Evolutionary conservation across 805 yeast species (phyloP).

Genomic region (Candida khao-thaluensis): DNA sequence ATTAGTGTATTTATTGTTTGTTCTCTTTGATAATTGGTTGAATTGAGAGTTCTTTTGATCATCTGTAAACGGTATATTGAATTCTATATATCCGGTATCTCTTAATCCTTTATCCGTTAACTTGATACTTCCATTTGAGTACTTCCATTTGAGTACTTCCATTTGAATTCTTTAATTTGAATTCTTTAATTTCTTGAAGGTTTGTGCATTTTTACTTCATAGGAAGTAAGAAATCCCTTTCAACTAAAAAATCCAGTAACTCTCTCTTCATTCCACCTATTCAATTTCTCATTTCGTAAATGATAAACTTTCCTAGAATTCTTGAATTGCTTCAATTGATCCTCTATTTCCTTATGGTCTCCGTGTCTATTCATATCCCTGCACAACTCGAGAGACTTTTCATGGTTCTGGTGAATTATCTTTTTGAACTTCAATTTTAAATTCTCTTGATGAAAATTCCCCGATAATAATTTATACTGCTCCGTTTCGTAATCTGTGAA

Average conservation of each 20-base stretch:
- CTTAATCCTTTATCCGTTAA: too few relatives aligned
- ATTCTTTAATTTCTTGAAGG: too few relatives aligned
- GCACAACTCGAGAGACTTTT: conserved; percentile 21
- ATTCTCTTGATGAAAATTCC: conserved; percentile 35
- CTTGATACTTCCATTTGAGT: too few relatives aligned
- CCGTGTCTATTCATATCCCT: not conserved
- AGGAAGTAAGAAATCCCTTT: too few relatives aligned
- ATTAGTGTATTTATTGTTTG: too few relatives aligned
- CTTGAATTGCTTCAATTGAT: conserved; percentile 20
- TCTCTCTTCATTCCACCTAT: conserved; percentile 45
- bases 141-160: too few relatives aligned
- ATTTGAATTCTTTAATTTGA: too few relatives aligned
- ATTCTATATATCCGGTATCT: too few relatives aligned
- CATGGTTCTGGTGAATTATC: conserved; percentile 23
- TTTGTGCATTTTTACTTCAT: too few relatives aligned
- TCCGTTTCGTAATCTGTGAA: conserved; percentile 34
- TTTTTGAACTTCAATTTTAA: conserved; percentile 28
- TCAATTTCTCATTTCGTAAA: conserved; percentile 34
- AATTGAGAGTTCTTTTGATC: too few relatives aligned
- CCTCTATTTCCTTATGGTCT: conserved; percentile 13
- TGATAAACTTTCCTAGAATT: conserved; percentile 28
- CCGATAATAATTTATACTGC: conserved; percentile 39
- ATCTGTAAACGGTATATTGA: too few relatives aligned
- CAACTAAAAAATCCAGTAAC: conserved; percentile 35
- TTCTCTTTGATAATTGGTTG: too few relatives aligned